Percentiles rank a stretch among this genome's conserved stretches.
Conservation (phyloP, 805 yeast species). For the Kuraishia hungarica region DNA sequence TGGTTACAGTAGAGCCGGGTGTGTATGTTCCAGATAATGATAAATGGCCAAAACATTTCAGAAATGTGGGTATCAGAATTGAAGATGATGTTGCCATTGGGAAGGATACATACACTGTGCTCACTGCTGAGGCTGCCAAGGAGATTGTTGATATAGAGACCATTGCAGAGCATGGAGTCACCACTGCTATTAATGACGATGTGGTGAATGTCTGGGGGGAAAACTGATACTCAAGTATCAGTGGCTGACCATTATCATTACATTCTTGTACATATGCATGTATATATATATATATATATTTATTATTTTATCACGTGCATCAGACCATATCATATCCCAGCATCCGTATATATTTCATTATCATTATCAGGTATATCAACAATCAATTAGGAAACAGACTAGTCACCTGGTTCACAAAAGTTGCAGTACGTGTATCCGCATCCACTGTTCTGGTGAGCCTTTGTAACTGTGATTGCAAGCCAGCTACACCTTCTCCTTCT, state of each 20-base stretch:
- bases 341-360: too few species aligned
- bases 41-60: constrained; percentile 69
- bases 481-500: constrained; percentile 1
- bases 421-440: constrained; percentile 1
- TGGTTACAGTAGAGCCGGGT: constrained; percentile 94
- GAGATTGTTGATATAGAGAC: constrained; percentile 77
- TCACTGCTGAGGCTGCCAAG: constrained; percentile 80
- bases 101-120: constrained; percentile 36
- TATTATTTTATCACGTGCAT: too few species aligned
- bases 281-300: not conserved
- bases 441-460: constrained; percentile 2
- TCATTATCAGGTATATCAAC: not conserved
- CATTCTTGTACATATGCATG: not conserved
- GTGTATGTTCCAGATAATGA: constrained; percentile 73
- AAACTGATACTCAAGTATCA: not conserved
- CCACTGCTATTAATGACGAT: constrained; percentile 24
- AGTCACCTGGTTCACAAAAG: not conserved
- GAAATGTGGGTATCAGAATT: constrained; percentile 87
- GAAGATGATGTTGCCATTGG: constrained; percentile 92
- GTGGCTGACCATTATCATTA: not conserved
- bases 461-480: constrained; percentile 4
- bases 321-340: too few species aligned
- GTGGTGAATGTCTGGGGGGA: constrained; percentile 8
- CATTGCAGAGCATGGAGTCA: constrained; percentile 51
- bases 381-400: not conserved